Evolutionary conservation across 163 green algal species (phyloP).

Genomic region (Chlamydomonas reinhardtii): DNA sequence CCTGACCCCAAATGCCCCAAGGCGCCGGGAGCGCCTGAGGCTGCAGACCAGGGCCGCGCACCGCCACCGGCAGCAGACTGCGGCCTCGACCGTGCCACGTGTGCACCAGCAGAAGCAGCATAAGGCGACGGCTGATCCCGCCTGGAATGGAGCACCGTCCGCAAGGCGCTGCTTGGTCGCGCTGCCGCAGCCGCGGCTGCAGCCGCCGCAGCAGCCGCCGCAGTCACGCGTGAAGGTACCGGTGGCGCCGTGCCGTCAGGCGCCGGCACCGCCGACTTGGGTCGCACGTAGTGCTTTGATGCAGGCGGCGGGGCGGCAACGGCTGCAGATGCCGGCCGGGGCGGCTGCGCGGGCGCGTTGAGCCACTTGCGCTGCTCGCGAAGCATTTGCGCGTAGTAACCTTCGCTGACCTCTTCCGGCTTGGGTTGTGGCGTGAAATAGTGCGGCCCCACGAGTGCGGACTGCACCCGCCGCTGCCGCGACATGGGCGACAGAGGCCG

Average conservation of each 20-base stretch:
- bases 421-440: neutral
- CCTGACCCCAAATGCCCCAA: too few relatives aligned
- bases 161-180: neutral
- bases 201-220: neutral
- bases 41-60: neutral
- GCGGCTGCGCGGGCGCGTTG: slow-evolving; percentile 32
- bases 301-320: neutral
- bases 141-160: neutral
- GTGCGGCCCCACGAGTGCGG: neutral
- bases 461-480: neutral
- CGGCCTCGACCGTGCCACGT: neutral
- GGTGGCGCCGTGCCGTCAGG: slow-evolving; percentile 30
- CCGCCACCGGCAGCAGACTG: neutral
- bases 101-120: too few relatives aligned
- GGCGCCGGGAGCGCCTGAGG: too few relatives aligned
- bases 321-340: neutral
- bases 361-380: slow-evolving; percentile 42
- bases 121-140: too few relatives aligned
- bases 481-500: neutral
- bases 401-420: slow-evolving; percentile 8
- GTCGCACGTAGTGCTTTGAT: slow-evolving; percentile 13
- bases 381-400: slow-evolving; percentile 31
- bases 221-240: slow-evolving; percentile 15
- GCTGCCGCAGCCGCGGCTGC: neutral
- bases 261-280: neutral